Evolutionary conservation across 768 basidiomycete species (phyloP), one percentile per base, ranked within the genome.

Genomic region (Kwoniella dejecticola): DNA sequence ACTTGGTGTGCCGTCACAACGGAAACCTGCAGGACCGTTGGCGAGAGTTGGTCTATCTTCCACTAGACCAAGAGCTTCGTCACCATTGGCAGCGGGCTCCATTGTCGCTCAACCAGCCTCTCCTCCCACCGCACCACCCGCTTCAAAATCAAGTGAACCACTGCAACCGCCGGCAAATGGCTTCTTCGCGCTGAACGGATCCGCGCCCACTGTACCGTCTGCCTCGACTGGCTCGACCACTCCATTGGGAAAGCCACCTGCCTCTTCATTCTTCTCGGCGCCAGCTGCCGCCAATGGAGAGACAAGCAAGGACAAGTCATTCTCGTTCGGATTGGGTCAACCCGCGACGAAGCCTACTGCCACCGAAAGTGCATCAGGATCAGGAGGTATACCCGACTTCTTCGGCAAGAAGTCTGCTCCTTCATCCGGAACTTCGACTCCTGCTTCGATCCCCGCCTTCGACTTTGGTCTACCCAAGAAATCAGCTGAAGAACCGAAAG

Each of bases 71-170:
- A 44, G 74, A 42, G 67, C 74, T 23, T 76, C 74, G 1, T 76
- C 74, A 0, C 74, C 74, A n/a, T 57, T 76, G 7, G 74, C 74
- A 10, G 62, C 47, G 4, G 67, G 66, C n/a, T 70, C 66, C 0
- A 75, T 75, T 24, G 65, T 69, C 17, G 71, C 73, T 27, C 42
- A 57, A 29, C 70, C 73, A 1, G 73, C 70, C 30, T 72, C 70
- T 4, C 73, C 73, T n/a, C 67, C 67, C 2, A 29, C 65, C 12
- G 52, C 48, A 24, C 47, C 61, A 6, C 48, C 46, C 24, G 15
- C 55, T 26, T 12, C 53, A 15, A 56, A 41, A 23, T 21, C 60
- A 1, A 49, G 23, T 19, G 61, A 62, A 33, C 38, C 56, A 7
- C 15, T 40, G 4, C 29, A 56, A 11, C 49, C 62, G 3, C 49